Conservation (phyloP, 2,329 filamentous ascomycete species). For the Fusarium kyushuense region DNA sequence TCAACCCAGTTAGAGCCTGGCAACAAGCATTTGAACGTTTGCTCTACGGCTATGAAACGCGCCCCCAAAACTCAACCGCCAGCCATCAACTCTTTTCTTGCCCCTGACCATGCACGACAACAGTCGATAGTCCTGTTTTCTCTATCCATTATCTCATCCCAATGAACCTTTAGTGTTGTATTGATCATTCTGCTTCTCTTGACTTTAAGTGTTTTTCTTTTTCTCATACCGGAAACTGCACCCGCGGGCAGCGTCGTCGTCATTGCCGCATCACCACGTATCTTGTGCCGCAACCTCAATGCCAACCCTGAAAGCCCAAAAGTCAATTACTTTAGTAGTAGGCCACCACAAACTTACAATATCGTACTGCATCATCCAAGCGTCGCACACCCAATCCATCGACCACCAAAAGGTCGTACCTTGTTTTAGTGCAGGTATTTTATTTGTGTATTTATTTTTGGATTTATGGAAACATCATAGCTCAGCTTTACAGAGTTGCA, state of each 20-base stretch:
- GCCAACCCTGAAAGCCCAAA: constrained; percentile 33
- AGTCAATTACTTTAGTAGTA: constrained; percentile 26
- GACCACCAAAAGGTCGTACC: constrained; percentile 10
- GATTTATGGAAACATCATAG: neutral
- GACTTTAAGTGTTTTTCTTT: neutral
- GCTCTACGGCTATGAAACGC: constrained; percentile 20
- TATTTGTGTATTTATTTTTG: neutral
- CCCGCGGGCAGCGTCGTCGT: constrained; percentile 28
- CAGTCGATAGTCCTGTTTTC: neutral
- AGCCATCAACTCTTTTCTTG: constrained; percentile 6
- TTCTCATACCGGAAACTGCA: constrained; percentile 3
- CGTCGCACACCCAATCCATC: constrained; percentile 2
- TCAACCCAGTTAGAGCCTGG: neutral
- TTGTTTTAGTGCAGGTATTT: constrained; percentile 3
- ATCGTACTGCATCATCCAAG: constrained; percentile 1
- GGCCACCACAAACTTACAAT: neutral
- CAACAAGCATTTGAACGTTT: constrained; percentile 10
- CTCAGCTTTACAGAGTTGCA: neutral
- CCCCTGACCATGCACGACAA: constrained; percentile 2
- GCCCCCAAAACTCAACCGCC: constrained; percentile 18
- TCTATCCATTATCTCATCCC: neutral
- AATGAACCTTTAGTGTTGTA: neutral
- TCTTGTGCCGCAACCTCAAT: constrained; percentile 3
- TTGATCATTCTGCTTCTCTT: neutral
- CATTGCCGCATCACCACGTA: constrained; percentile 18